Conservation (phyloP, 352 stramenopile genomes). For the Phytophthora melonis region DNA sequence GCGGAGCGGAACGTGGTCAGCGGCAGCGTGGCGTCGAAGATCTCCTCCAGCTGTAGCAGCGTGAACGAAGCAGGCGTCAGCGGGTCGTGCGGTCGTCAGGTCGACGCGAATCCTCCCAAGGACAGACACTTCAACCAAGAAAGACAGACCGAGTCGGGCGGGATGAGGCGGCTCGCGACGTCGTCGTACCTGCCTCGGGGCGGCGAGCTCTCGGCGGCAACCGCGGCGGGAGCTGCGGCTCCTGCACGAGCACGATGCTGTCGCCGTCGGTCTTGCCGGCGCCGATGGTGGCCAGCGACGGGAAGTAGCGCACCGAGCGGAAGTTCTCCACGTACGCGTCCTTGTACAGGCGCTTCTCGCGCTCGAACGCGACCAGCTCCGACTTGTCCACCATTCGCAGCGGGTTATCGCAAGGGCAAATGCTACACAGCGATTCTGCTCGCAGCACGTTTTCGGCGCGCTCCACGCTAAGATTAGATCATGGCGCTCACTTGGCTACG, state of each 20-base stretch:
- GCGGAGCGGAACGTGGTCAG: slow-evolving; percentile 66
- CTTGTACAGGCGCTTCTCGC: slow-evolving; percentile 83
- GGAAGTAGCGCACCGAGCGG: slow-evolving; percentile 76
- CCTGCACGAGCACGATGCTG: slow-evolving; percentile 78
- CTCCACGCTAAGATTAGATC: neutral
- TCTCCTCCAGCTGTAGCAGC: slow-evolving; percentile 54
- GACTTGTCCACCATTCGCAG: slow-evolving; percentile 51
- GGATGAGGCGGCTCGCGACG: slow-evolving; percentile 61
- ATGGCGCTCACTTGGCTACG: neutral
- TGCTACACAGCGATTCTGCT: neutral
- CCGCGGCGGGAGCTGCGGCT: slow-evolving; percentile 22
- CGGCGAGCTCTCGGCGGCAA: slow-evolving; percentile 3
- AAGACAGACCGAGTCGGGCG: slow-evolving; percentile 58
- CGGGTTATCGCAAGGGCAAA: neutral
- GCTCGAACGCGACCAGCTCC: slow-evolving; percentile 67
- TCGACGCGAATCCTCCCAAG: slow-evolving; percentile 32
- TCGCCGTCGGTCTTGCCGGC: slow-evolving; percentile 52
- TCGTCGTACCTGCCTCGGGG: slow-evolving; percentile 40
- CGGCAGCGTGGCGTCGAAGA: slow-evolving; percentile 66
- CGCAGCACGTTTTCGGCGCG: neutral
- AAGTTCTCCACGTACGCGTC: slow-evolving; percentile 80
- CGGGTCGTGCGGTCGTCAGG: slow-evolving; percentile 29
- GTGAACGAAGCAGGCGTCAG: slow-evolving; percentile 33
- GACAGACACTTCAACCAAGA: slow-evolving; percentile 20
- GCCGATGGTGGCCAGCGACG: slow-evolving; percentile 66